Base-by-base conservation (phyloP, 345 rosid genomes). In the Tarenaya hassleriana region DNA sequence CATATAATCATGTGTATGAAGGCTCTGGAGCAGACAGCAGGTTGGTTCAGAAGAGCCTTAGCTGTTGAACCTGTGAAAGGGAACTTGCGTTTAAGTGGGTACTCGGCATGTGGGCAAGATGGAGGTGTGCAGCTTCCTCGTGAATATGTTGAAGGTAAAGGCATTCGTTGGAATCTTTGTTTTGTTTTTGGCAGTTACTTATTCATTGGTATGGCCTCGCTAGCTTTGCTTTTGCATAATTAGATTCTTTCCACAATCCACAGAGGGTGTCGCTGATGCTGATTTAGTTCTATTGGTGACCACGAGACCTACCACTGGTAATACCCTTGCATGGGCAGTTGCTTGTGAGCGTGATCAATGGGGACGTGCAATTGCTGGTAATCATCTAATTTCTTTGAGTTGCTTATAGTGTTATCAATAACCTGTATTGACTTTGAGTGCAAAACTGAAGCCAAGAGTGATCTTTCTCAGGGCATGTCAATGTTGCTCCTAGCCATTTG, bases 311-410 rank as follows among this genome's bases (percentile, higher is more conserved):
- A 92, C 99, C 63, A 92, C 97, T 11, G 97, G 99, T 50, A 92
- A 92, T 75, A 92, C 99, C 39, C 81, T 92, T 62, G 99, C 99
- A 32, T 92, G 99, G 99, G 99, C 99, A 16, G 99, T 92, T 64
- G 98, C 97, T 54, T 92, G 98, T 54, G 98, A 92, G 56, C 91
- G 98, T 34, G 97, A 92, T 71, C 99, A 92, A 37, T 92, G 99
- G 99, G 99, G 99, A 39, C 95, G 99, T 55, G 99, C 99, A 40
- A 80, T 92, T 61, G 99, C 99, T 71, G 99, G 99, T 83, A 77
- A 45, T 31, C 47, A 4, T 47, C 41, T 5, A 41, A 39, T 24
- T 24, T 16, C 46, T 27, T 7, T 0, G 7, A 7, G 32, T 40
- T 47, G 16, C 4, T 58, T 58, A 38, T 12, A 15, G 7, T 16